Percentiles rank a stretch among this genome's conserved stretches.
phyloP scores from a whole-genome alignment of 306 rosid genomes.

The Vigna reflexopilosa region DNA sequence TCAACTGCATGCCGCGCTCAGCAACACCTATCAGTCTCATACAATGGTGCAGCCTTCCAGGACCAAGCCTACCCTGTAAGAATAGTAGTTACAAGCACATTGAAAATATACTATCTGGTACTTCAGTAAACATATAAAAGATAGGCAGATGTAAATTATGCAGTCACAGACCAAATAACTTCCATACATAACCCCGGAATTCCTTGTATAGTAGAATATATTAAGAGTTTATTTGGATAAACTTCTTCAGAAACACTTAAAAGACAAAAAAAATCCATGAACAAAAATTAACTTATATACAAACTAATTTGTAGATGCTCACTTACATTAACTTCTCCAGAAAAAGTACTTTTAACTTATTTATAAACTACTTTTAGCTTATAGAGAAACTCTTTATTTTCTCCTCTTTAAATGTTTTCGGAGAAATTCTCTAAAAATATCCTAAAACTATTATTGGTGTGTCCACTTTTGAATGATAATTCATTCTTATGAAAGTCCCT shows the following conservation, averaged over 20 bases:
- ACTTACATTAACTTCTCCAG: too few species aligned
- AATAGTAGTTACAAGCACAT: constrained; percentile 24
- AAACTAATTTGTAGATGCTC: too few species aligned
- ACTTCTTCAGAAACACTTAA: too few species aligned
- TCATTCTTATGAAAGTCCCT: not conserved
- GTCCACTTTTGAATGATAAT: not conserved
- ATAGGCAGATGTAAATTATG: not conserved
- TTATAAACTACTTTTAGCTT: too few species aligned
- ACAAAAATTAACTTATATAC: too few species aligned
- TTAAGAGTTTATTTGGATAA: not conserved
- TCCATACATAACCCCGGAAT: not conserved
- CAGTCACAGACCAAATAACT: constrained; percentile 10
- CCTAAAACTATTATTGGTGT: not conserved
- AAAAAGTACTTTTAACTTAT: too few species aligned
- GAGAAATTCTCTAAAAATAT: too few species aligned
- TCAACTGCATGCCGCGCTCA: constrained; percentile 86
- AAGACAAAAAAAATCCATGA: too few species aligned
- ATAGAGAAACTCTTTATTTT: too few species aligned
- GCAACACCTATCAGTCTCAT: constrained; percentile 96
- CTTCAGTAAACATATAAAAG: constrained; percentile 28
- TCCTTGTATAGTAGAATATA: not conserved
- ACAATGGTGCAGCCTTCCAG: constrained; percentile 99
- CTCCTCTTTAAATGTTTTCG: too few species aligned
- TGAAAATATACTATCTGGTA: constrained; percentile 2
- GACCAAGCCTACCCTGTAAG: constrained; percentile 94